Evolutionary conservation across 805 yeast species (phyloP), one percentile per base, ranked within the genome.

Genomic region (Yarrowia sp.): DNA sequence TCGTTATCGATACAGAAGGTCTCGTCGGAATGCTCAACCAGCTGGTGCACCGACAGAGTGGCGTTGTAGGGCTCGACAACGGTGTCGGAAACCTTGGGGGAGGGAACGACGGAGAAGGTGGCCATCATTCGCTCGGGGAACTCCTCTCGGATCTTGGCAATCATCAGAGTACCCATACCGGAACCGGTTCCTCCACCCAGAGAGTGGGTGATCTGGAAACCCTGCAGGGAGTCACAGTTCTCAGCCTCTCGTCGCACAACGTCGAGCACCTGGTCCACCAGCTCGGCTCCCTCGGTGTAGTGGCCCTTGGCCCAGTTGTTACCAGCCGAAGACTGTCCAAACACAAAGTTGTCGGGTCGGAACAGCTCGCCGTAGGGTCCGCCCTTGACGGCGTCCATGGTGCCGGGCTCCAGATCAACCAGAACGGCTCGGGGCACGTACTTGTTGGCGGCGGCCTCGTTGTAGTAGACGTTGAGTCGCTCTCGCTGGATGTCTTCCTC

Each of bases 251-350:
- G 89, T 82, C 97, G 88, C 58, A 92, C 87, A 43, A 90, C 92
- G 73, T 92, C 97, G 84, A 92, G 80, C 22, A 92, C 97, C 32
- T 92, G 86, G 76, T 92, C 97, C 52, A 91, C 93, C 73, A 92
- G 84, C 82, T 92, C 97, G 5, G 97, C 97, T 75, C 97, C 97
- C 80, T 92, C 97, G 46, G 97, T 92, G 83, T 92, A 92, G 81
- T 90, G 95, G 77, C 97, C 97, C 79, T 92, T 92, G 69, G 97
- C 97, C 97, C 97, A 92, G 75, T 91, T 96, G 77, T 92, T 92
- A 75, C 97, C 97, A 0, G 97, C 97, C 36, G 97, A 90, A 38
- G 93, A 86, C 79, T 91, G 96, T 61, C 97, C 97, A 76, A 87
- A 90, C 72, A 92, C 89, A 75, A 86, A 88, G 82, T 92, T 92